These are phyloP conservation scores for Spathaspora hagerdaliae DNA, from an alignment of 805 yeast species.

Conservation along the genomic window DNA sequence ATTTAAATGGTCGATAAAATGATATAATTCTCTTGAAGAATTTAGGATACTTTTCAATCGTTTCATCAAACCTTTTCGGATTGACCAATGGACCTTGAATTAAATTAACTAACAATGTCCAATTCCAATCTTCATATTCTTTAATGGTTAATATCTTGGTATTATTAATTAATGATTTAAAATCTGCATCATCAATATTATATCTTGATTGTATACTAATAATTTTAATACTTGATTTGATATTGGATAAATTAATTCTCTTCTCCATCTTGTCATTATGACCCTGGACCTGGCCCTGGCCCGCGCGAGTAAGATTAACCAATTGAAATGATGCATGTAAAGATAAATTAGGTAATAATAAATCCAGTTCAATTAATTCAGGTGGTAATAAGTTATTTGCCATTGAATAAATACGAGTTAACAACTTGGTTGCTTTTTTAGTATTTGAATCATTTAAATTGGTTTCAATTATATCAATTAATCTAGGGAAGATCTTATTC, in stretches of 20 bases:
- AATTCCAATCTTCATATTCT: conserved; percentile 81
- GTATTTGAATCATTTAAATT: conserved; percentile 43
- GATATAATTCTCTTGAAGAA: conserved; percentile 80
- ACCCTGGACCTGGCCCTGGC: too few relatives aligned
- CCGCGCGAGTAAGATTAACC: conserved; percentile 43
- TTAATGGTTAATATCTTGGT: conserved; percentile 76
- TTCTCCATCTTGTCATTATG: conserved; percentile 14
- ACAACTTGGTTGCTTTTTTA: conserved; percentile 58
- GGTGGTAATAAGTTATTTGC: conserved; percentile 54
- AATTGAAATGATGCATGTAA: conserved; percentile 43
- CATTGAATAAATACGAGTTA: conserved; percentile 58
- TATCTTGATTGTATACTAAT: conserved; percentile 18
- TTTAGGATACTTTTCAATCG: conserved; percentile 68
- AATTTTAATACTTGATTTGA: conserved; percentile 18
- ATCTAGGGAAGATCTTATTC: conserved; percentile 44
- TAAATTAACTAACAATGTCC: conserved; percentile 69
- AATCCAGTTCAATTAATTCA: conserved; percentile 24
- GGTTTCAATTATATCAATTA: conserved; percentile 40
- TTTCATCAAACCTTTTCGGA: conserved; percentile 71
- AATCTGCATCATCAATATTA: conserved; percentile 56
- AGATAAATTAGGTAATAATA: conserved; percentile 16
- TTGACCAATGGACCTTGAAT: conserved; percentile 79
- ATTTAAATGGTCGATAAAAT: conserved; percentile 88
- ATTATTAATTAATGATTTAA: conserved; percentile 61
- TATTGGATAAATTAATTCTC: conserved; percentile 7